phyloP scores from a whole-genome alignment of 2,329 filamentous ascomycete genomes.

The Phialocephala subalpina region DNA sequence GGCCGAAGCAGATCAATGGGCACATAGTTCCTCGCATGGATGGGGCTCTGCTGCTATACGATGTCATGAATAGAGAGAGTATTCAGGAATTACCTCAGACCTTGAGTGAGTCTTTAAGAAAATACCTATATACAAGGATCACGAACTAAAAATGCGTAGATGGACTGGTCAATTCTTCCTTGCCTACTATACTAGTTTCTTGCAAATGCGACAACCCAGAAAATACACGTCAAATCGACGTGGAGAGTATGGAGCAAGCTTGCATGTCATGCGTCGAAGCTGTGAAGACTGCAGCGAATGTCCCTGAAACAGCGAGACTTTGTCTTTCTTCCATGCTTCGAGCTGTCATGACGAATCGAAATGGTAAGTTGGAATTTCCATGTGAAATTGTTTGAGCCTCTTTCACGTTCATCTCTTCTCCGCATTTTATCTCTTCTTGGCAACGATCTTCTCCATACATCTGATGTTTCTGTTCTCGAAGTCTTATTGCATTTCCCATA shows the following conservation, averaged over 20 bases:
- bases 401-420: constrained; percentile 19
- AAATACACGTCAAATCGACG: constrained; percentile 74
- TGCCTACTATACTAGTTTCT: constrained; percentile 84
- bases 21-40: constrained; percentile 79
- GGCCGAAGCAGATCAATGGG: constrained; percentile 74
- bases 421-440: constrained; percentile 15
- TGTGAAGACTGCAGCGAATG: constrained; percentile 75
- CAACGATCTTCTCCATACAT: constrained; percentile 19
- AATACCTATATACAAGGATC: background rate
- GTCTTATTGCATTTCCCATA: background rate
- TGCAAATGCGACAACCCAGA: constrained; percentile 88
- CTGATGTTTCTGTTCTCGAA: constrained; percentile 6
- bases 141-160: constrained; percentile 56
- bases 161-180: constrained; percentile 73
- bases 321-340: constrained; percentile 80
- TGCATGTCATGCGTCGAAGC: constrained; percentile 76
- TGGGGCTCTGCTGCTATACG: constrained; percentile 85
- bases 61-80: constrained; percentile 81
- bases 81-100: constrained; percentile 78
- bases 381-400: constrained; percentile 21
- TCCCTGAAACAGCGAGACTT: constrained; percentile 75
- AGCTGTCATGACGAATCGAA: constrained; percentile 71
- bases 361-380: constrained; percentile 63
- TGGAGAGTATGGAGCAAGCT: constrained; percentile 69
- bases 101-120: constrained; percentile 69